Evolutionary conservation across 495 filamentous ascomycete genomes (phyloP).

Genomic region (Tuber umbilicatum): DNA sequence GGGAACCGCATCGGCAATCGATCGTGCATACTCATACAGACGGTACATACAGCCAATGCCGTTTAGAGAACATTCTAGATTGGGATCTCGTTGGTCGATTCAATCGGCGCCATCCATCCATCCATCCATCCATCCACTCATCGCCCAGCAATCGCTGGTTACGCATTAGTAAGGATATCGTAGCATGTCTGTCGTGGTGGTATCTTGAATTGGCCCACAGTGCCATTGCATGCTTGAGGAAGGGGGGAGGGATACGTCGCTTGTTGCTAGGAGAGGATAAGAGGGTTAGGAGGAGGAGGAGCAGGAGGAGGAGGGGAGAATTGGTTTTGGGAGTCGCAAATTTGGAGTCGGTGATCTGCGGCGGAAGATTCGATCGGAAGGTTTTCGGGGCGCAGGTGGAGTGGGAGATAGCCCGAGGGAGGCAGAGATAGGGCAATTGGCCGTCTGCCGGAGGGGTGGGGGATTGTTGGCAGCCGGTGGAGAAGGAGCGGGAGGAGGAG

Average conservation of each 20-base stretch:
- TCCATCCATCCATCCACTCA: neutral
- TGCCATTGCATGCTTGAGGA: neutral
- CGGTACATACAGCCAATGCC: neutral
- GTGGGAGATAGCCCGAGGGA: neutral
- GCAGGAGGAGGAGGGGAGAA: neutral
- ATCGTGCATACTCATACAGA: neutral
- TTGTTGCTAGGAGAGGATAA: neutral
- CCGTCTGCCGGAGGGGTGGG: neutral
- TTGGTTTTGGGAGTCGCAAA: neutral
- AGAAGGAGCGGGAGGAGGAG: neutral
- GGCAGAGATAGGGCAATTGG: neutral
- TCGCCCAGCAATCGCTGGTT: neutral
- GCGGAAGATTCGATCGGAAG: neutral
- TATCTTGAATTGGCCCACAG: conserved; percentile 1
- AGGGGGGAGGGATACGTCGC: neutral
- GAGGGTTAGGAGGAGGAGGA: neutral
- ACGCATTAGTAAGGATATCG: neutral
- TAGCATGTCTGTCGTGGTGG: neutral
- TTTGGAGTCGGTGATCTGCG: neutral
- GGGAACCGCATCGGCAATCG: conserved; percentile 4
- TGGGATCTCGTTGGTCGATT: conserved; percentile 3
- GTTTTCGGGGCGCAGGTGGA: neutral
- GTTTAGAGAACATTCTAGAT: neutral
- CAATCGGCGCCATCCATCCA: neutral
- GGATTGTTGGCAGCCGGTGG: neutral